A percentile compares a stretch with the other conserved stretches of the same genome.
These are phyloP conservation scores for Brassica hybrid DNA, from an alignment of 441 rosid genomes.

Conservation along the genomic window DNA sequence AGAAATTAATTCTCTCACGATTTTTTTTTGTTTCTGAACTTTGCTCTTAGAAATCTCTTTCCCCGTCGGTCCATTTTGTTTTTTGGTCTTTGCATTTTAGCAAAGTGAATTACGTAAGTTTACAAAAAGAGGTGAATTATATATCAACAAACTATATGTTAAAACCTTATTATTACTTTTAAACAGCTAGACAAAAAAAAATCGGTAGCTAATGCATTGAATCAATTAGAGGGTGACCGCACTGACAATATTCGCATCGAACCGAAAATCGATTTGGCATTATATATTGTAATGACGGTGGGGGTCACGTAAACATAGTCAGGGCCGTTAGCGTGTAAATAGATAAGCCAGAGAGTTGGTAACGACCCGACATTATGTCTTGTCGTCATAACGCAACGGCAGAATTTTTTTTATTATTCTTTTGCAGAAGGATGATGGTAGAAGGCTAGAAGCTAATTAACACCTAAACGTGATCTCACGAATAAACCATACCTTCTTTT, in stretches of 20 bases:
- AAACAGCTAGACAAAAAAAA: not conserved
- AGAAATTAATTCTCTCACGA: not conserved
- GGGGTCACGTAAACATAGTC: slow-evolving; percentile 24
- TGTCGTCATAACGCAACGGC: slow-evolving; percentile 36
- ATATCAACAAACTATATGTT: not conserved
- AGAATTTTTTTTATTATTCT: not conserved
- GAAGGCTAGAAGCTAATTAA: not conserved
- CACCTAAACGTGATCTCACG: slow-evolving; percentile 14
- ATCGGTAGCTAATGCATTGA: not conserved
- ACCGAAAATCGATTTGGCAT: slow-evolving; percentile 31
- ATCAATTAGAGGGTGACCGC: not conserved
- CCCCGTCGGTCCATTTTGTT: slow-evolving; percentile 24
- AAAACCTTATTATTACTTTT: not conserved
- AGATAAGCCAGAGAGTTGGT: slow-evolving; percentile 41
- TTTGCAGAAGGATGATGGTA: not conserved
- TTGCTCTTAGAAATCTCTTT: slow-evolving; percentile 6
- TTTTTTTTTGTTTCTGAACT: not conserved
- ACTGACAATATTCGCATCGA: not conserved
- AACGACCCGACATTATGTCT: slow-evolving; percentile 43
- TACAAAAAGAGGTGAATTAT: not conserved
- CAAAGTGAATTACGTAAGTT: not conserved
- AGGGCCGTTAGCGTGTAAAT: slow-evolving; percentile 33
- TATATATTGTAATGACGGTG: slow-evolving; percentile 5
- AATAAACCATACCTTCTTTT: slow-evolving; percentile 18
- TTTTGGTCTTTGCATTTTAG: slow-evolving; percentile 7